A percentile compares a stretch with the other conserved stretches of the same genome.
phyloP scores from a whole-genome alignment of 768 basidiomycete genomes.

The Dictyophora rubrovolvata region DNA sequence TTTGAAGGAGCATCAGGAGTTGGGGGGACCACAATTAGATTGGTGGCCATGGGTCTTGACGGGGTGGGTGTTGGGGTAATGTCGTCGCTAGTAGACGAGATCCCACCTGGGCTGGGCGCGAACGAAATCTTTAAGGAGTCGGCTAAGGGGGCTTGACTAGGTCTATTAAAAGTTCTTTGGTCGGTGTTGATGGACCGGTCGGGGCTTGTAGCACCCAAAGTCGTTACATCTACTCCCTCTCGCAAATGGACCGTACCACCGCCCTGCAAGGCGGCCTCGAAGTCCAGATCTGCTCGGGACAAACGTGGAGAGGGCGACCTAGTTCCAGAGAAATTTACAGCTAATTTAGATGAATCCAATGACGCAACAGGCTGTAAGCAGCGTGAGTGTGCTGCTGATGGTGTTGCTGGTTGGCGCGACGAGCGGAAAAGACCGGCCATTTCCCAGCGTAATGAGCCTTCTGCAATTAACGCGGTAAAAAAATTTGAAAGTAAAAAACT shows the following conservation, averaged over 20 bases:
- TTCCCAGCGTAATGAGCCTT: background rate
- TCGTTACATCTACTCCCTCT: slow-evolving; percentile 61
- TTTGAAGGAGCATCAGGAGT: slow-evolving; percentile 48
- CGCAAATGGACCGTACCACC: slow-evolving; percentile 60
- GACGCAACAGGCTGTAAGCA: slow-evolving; percentile 50
- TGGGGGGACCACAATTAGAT: slow-evolving; percentile 23
- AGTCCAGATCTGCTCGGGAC: slow-evolving; percentile 72
- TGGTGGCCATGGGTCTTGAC: slow-evolving; percentile 16
- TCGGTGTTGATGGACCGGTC: slow-evolving; percentile 23
- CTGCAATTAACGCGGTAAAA: background rate
- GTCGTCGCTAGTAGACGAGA: slow-evolving; percentile 21
- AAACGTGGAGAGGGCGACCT: slow-evolving; percentile 37
- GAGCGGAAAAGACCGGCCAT: slow-evolving; percentile 4
- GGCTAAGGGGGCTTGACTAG: slow-evolving; percentile 27
- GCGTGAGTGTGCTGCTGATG: slow-evolving; percentile 35
- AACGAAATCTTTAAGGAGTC: slow-evolving; percentile 64
- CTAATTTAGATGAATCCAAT: slow-evolving; percentile 29
- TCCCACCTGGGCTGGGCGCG: slow-evolving; percentile 23
- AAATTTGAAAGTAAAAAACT: background rate
- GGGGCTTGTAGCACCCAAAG: slow-evolving; percentile 46
- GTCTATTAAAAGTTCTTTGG: slow-evolving; percentile 10
- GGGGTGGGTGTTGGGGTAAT: slow-evolving; percentile 16
- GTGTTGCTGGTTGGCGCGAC: slow-evolving; percentile 8
- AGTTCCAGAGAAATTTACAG: slow-evolving; percentile 13
- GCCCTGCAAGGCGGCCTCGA: slow-evolving; percentile 62